Evolutionary conservation across 2,329 filamentous ascomycete genomes (phyloP).

Genomic region (Diaporthe eres): DNA sequence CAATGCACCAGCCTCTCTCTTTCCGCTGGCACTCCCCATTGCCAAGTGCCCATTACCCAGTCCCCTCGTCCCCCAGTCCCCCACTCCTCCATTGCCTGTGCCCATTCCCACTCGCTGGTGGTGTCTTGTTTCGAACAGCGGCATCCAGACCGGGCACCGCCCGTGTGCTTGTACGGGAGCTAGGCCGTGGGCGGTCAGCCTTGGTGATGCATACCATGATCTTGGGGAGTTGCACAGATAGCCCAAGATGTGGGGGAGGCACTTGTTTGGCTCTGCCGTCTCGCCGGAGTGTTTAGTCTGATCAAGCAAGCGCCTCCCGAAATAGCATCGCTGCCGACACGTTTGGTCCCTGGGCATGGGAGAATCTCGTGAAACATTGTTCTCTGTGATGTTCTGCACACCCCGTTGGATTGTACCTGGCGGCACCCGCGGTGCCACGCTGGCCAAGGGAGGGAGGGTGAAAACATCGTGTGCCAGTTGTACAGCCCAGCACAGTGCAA

Average conservation of each 20-base stretch:
- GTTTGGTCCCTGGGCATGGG: conserved; percentile 18
- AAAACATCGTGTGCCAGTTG: conserved; percentile 9
- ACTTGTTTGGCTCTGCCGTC: conserved; percentile 29
- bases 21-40: background rate
- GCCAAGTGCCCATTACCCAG: background rate
- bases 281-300: conserved; percentile 26
- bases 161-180: conserved; percentile 33
- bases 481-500: conserved; percentile 6
- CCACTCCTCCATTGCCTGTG: background rate
- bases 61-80: background rate
- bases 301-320: conserved; percentile 38
- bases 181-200: conserved; percentile 33
- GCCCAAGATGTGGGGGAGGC: conserved; percentile 27
- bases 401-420: conserved; percentile 22
- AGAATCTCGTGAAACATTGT: conserved; percentile 38
- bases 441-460: conserved; percentile 13
- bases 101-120: conserved; percentile 7
- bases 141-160: background rate
- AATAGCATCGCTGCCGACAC: conserved; percentile 40
- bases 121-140: conserved; percentile 37
- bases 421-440: conserved; percentile 29
- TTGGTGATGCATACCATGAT: conserved; percentile 21
- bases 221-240: conserved; percentile 32
- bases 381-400: conserved; percentile 8
- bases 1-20: conserved; percentile 27